Conservation (phyloP, 345 rosid species). For the Populus euphratica region DNA sequence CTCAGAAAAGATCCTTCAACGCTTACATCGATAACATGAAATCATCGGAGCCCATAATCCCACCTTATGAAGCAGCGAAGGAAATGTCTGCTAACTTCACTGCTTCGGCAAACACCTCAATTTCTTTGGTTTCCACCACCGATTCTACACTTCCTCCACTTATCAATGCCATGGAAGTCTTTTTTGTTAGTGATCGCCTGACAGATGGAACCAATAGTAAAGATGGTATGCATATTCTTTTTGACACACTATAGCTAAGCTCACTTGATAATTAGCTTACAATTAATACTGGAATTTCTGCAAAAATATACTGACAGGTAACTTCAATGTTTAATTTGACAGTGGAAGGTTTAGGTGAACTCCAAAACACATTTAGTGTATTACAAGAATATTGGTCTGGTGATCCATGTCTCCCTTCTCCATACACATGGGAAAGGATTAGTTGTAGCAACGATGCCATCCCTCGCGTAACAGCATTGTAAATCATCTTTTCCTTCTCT, state of each 20-base stretch:
- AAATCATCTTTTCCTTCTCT: neutral
- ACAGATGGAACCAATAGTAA: slow-evolving; percentile 29
- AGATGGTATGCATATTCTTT: slow-evolving; percentile 26
- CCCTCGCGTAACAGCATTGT: slow-evolving; percentile 47
- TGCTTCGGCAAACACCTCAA: slow-evolving; percentile 28
- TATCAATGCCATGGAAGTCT: slow-evolving; percentile 46
- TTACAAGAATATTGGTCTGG: slow-evolving; percentile 31
- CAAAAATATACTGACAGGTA: neutral
- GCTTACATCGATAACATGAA: slow-evolving; percentile 16
- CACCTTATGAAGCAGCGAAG: slow-evolving; percentile 24
- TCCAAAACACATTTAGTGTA: slow-evolving; percentile 13
- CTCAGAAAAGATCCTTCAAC: slow-evolving; percentile 36
- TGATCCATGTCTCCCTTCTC: slow-evolving; percentile 51
- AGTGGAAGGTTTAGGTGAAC: slow-evolving; percentile 35
- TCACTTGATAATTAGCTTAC: neutral
- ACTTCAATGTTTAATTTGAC: neutral
- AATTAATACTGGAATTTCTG: neutral
- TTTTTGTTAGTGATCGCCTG: slow-evolving; percentile 18
- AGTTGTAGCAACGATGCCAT: slow-evolving; percentile 29
- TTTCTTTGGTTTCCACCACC: slow-evolving; percentile 31
- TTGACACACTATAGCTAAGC: neutral
- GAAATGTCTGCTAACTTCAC: slow-evolving; percentile 19
- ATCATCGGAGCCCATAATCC: slow-evolving; percentile 14
- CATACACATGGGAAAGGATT: slow-evolving; percentile 48
- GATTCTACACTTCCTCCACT: slow-evolving; percentile 49